Evolutionary conservation across 2,329 filamentous ascomycete species (phyloP), one percentile per base, ranked within the genome.

Genomic region (Rutstroemia sp.): DNA sequence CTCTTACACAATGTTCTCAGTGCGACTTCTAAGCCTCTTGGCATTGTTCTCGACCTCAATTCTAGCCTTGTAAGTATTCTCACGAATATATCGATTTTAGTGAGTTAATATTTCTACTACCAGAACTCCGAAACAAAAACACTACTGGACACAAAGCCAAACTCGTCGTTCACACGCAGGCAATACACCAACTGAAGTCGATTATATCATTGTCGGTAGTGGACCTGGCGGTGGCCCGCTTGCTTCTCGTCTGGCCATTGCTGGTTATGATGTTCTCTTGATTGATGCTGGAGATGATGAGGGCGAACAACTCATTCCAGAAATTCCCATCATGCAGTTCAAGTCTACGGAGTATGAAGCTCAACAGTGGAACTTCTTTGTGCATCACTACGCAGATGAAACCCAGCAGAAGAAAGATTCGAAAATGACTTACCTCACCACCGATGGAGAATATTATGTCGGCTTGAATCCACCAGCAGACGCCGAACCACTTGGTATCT

Each of bases 231-330:
- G 78, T 49, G 77, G 73, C 38, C 75, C 77, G 41, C 64, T 80
- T 5, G 76, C 78, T 38, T 73, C 75, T 41, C 72, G 77, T 53
- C 72, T 81, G 45, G 78, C 79, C 8, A 71, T 75, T 39, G 76
- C 75, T 30, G 77, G 78, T 49, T 73, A 76, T 66, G 77, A 73
- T 60, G 77, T 77, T 9, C 72, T 81, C 18, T 71, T 81, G 3
- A 72, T 80, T 34, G 79, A 81, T 61, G 78, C 77, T 37, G 78
- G 78, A 55, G 76, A 78, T 59, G 77, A 81, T 59, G 73, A 79
- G 59, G 75, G 72, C 10, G 52, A 54, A 4, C 59, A 67, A 30
- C 65, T 72, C 75, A 71, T 74, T 59, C 72, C 77, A 61, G 71
- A 73, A 71, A 30, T 74, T 77, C 6, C 79, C 77, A 21, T 75